These are phyloP conservation scores for Herpetomonas tarakana DNA, from an alignment of 208 protist species.

Conservation along the genomic window DNA sequence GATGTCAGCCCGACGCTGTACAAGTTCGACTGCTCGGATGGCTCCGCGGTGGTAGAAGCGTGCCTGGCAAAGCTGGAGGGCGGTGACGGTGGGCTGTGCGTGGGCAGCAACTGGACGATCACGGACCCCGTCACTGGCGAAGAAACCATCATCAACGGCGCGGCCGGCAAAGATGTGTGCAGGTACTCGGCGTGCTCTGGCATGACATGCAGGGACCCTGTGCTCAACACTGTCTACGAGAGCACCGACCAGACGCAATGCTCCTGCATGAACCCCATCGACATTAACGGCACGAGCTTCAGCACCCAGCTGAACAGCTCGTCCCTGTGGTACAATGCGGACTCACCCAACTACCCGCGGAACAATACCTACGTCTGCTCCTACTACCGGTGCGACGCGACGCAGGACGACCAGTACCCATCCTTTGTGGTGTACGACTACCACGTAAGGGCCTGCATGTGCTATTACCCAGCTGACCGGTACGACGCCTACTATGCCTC, in stretches of 20 bases:
- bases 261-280: not conserved
- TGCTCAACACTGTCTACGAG: not conserved
- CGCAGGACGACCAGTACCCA: not conserved
- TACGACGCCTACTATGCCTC: not conserved
- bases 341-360: not conserved
- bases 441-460: not conserved
- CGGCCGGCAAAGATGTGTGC: not conserved
- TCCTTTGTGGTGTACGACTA: not conserved
- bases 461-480: not conserved
- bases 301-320: not conserved
- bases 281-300: not conserved
- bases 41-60: not conserved
- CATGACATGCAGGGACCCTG: not conserved
- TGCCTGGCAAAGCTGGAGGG: not conserved
- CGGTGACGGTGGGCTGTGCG: not conserved
- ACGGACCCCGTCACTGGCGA: not conserved
- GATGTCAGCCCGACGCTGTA: not conserved
- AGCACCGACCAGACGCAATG: not conserved
- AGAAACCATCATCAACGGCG: not conserved
- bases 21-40: not conserved
- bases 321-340: not conserved
- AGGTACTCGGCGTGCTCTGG: not conserved
- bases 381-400: not conserved
- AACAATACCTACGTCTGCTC: not conserved
- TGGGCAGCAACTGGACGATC: not conserved